Conservation (phyloP, 768 basidiomycete genomes). For the Candolleomyces aberdarensis region DNA sequence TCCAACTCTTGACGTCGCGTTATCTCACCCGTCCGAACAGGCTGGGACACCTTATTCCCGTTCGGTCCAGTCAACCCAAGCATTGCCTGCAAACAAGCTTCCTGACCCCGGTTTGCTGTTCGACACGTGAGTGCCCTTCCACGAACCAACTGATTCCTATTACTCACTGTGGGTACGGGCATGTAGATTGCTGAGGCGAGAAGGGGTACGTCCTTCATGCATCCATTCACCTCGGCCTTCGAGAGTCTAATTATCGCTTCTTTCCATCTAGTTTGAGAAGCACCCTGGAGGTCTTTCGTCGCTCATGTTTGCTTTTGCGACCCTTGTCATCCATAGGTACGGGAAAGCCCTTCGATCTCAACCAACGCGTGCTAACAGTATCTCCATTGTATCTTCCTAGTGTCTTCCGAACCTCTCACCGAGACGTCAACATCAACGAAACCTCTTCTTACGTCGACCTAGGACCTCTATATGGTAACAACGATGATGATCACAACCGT, state of each 20-base stretch:
- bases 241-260: slow-evolving; percentile 3
- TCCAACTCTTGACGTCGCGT: neutral
- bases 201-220: slow-evolving; percentile 43
- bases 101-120: slow-evolving; percentile 82
- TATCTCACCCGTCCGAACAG: slow-evolving; percentile 17
- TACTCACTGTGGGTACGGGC: neutral
- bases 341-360: neutral
- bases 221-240: neutral
- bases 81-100: slow-evolving; percentile 62
- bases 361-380: slow-evolving; percentile 2
- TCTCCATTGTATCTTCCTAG: too few relatives aligned
- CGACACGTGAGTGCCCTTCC: slow-evolving; percentile 50
- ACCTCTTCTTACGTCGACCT: slow-evolving; percentile 88
- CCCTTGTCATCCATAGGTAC: slow-evolving; percentile 76
- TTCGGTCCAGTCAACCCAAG: slow-evolving; percentile 69
- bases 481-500: slow-evolving; percentile 55
- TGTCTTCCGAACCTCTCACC: slow-evolving; percentile 80
- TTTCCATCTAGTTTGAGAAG: slow-evolving; percentile 52
- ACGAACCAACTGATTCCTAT: neutral
- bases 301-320: slow-evolving; percentile 79
- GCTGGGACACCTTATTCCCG: slow-evolving; percentile 80
- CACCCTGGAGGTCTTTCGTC: slow-evolving; percentile 81
- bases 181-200: slow-evolving; percentile 38
- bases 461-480: slow-evolving; percentile 77
- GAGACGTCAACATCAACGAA: slow-evolving; percentile 66